Percentiles rank a stretch among this genome's conserved stretches.
phyloP scores from a whole-genome alignment of 2,329 filamentous ascomycete genomes.

The Cladophialophora exuberans region DNA sequence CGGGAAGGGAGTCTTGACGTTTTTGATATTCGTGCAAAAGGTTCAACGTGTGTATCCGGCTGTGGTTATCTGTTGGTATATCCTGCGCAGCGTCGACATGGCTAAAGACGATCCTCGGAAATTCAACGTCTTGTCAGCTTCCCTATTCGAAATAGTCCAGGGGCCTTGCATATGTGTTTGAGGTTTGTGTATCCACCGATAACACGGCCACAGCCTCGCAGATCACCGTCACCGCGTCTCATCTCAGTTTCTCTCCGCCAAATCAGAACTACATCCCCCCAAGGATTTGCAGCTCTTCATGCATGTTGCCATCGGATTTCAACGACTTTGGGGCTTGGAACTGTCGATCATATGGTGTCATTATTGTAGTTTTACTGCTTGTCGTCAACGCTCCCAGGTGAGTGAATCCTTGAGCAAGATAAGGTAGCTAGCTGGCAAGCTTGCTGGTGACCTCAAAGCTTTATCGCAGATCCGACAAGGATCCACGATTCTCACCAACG shows the following conservation, averaged over 20 bases:
- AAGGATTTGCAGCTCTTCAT: slow-evolving; percentile 3
- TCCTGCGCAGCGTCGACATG: too few species aligned
- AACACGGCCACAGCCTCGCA: slow-evolving; percentile 24
- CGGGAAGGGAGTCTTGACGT: too few species aligned
- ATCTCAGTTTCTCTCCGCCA: slow-evolving; percentile 4
- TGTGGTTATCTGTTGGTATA: too few species aligned
- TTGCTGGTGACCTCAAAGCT: not conserved
- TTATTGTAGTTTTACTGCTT: not conserved
- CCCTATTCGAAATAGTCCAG: slow-evolving; percentile 17
- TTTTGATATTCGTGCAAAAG: too few species aligned
- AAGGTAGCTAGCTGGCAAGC: slow-evolving; percentile 3
- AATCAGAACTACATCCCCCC: not conserved
- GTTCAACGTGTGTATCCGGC: too few species aligned
- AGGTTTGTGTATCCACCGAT: slow-evolving; percentile 8
- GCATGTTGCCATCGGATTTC: slow-evolving; percentile 17
- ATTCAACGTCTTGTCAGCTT: slow-evolving; percentile 5
- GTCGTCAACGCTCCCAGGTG: not conserved
- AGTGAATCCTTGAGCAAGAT: slow-evolving; percentile 1
- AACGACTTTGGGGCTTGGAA: not conserved
- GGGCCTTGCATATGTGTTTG: too few species aligned
- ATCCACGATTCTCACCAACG: not conserved
- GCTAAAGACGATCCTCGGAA: too few species aligned
- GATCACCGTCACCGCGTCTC: slow-evolving; percentile 20
- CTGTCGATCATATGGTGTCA: slow-evolving; percentile 14
- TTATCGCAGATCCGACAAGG: slow-evolving; percentile 14